Base-by-base conservation (phyloP, 805 yeast species). In the Tetrapisispora fleetii region DNA sequence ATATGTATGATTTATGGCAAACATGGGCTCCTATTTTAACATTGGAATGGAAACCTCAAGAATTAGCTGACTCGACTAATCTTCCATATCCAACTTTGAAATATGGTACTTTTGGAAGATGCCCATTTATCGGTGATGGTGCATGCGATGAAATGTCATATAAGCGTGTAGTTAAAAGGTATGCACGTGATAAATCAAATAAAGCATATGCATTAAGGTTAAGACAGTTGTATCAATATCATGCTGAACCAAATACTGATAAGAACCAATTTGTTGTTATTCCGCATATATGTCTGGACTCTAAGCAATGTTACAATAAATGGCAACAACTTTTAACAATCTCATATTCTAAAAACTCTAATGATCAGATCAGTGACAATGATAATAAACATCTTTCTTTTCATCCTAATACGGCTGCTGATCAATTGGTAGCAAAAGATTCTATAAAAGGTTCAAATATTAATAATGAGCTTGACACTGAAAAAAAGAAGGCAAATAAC, bases 1-100 rank as follows among this genome's bases (percentile, higher is more conserved):
- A 83, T 54, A 82, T 88, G 37, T 91, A 83, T 67, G 99, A 93
- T 59, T 71, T 85, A 24, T 75, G 81, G 53, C 90, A 85, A 57
- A 76, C 75, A 22, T 81, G 83, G 52, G 78, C 95, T 48, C 96
- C 98, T 0, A 77, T 88, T 6, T 81, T 90, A 11, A 71, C 80
- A 7, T 75, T 90, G 56, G 98, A 93, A 65, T 93, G 96, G 95
- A 73, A 59, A 48, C 71, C 57, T 54, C 68, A 48, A 55, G 68
- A 62, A 30, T 40, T 62, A 39, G 16, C 33, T 17, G 50, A 48
- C 28, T 40, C 50, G 10, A 65, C 50, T 58, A 58, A 48, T 68
- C 68, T 53, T 61, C 71, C 64, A 21, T 62, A 60, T 62, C 69
- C 67, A 10, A 49, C 52, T 6, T 43, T 65, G 33, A 63, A 61